These are phyloP conservation scores for Quercus variabilis DNA, from an alignment of 306 rosid genomes.

Conservation along the genomic window DNA sequence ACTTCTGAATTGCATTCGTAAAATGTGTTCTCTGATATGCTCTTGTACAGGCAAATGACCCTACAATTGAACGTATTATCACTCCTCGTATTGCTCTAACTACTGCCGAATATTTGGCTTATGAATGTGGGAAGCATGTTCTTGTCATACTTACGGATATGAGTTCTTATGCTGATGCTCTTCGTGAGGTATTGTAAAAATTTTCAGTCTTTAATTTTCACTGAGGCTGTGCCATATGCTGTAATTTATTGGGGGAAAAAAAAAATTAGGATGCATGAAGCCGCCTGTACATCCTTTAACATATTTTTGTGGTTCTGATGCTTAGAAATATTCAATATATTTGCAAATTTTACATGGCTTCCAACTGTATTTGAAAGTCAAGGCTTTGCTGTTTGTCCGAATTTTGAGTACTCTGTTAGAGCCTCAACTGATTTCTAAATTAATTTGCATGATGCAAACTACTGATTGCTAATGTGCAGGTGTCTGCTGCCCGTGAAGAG, in stretches of 20 bases:
- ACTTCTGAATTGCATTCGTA: not conserved
- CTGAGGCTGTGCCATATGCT: not conserved
- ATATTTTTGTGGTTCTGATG: slow-evolving; percentile 8
- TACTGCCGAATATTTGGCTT: slow-evolving; percentile 98
- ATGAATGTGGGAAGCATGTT: slow-evolving; percentile 99
- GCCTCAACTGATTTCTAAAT: not conserved
- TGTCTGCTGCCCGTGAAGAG: slow-evolving; percentile 99
- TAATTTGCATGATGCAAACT: slow-evolving; percentile 9
- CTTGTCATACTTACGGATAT: slow-evolving; percentile 98
- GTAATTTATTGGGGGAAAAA: not conserved
- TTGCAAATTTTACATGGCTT: slow-evolving; percentile 4
- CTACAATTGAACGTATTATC: slow-evolving; percentile 98
- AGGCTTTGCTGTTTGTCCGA: slow-evolving; percentile 8
- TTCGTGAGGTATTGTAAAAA: slow-evolving; percentile 82
- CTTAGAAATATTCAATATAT: not conserved
- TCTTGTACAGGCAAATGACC: slow-evolving; percentile 89
- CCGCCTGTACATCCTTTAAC: slow-evolving; percentile 6
- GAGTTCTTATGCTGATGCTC: slow-evolving; percentile 99
- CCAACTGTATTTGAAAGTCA: slow-evolving; percentile 1
- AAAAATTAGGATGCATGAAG: not conserved
- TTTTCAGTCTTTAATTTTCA: slow-evolving; percentile 1
- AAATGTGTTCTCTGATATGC: slow-evolving; percentile 16
- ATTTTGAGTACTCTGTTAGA: slow-evolving; percentile 7
- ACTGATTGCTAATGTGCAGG: slow-evolving; percentile 45
- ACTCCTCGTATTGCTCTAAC: slow-evolving; percentile 99